phyloP scores from a whole-genome alignment of 805 yeast species.

The Kazachstania bromeliacearum region DNA sequence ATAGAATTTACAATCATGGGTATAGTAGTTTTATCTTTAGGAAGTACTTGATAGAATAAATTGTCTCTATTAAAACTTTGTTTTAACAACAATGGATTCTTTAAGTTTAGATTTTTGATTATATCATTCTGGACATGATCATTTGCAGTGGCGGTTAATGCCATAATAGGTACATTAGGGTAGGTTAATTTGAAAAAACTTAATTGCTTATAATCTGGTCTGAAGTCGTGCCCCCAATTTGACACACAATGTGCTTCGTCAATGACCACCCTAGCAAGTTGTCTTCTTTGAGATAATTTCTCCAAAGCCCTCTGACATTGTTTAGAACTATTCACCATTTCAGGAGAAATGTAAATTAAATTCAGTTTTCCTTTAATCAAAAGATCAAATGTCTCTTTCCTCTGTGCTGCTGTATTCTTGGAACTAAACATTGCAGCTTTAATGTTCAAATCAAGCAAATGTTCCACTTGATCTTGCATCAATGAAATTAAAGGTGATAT shows the following conservation, averaged over 20 bases:
- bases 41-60: slow-evolving; percentile 64
- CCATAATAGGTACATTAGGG: slow-evolving; percentile 85
- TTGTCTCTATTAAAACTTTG: slow-evolving; percentile 92
- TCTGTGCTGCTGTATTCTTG: slow-evolving; percentile 53
- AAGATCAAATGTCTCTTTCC: slow-evolving; percentile 49
- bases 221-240: slow-evolving; percentile 97
- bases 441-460: slow-evolving; percentile 55
- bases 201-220: slow-evolving; percentile 88
- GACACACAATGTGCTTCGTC: slow-evolving; percentile 98
- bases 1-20: slow-evolving; percentile 55
- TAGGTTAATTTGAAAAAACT: slow-evolving; percentile 60
- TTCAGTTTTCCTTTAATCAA: slow-evolving; percentile 61
- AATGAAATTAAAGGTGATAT: slow-evolving; percentile 90
- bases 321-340: slow-evolving; percentile 73
- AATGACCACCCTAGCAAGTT: slow-evolving; percentile 77
- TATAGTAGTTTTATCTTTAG: slow-evolving; percentile 46
- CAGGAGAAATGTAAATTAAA: slow-evolving; percentile 85
- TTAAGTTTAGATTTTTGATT: slow-evolving; percentile 61
- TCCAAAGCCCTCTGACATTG: slow-evolving; percentile 57
- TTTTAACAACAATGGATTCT: slow-evolving; percentile 54
- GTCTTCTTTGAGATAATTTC: slow-evolving; percentile 42
- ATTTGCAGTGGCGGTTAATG: slow-evolving; percentile 94
- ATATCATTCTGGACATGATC: slow-evolving; percentile 83
- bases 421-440: slow-evolving; percentile 86
- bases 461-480: slow-evolving; percentile 95